Evolutionary conservation across 2,329 filamentous ascomycete species (phyloP), one percentile per base, ranked within the genome.

Genomic region (Xylaria sp.): DNA sequence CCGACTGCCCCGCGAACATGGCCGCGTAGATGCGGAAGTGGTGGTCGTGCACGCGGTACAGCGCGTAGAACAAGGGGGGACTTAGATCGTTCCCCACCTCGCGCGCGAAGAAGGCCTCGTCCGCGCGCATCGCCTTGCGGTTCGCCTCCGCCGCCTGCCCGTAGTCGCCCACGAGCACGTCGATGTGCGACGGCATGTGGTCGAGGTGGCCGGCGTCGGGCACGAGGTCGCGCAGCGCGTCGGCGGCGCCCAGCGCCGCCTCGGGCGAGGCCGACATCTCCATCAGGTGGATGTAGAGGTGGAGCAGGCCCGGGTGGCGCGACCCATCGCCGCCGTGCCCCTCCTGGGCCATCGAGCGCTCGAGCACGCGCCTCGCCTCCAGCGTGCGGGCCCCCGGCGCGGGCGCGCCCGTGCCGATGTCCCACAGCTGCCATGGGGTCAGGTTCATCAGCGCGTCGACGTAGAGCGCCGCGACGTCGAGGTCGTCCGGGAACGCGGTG

Each of bases 151-250:
- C 85, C 4, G 87, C 87, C 7, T 77, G 76, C 24, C 80, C 75
- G 65, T 91, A 92, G 63, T 91, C 83, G 11, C 90, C 90, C 22
- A 86, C 81, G 0, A 92, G 78, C 9, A 90, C 81, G 67, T 92
- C 89, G 34, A 92, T 76, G 68, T 93, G 90, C 0, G 85, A 85
- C 0, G 89, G 89, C 90, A 93, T 92, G 65, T 91, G 88, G 39
- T 85, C 77, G 0, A 90, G 72, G 68, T 92, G 89, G 0, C 88
- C 88, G 0, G 83, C 78, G 66, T 91, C 87, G 0, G 88, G 88
- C 0, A 88, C 81, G 2, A 91, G 77, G 8, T 76, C 78, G 19
- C 88, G 83, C 9, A 91, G 76, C 16, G 75, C 72, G 63, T 91
- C 80, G 4, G 87, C 87, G 0, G 80, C 76, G 0, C 79, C 73